Percentiles rank a stretch among this genome's conserved stretches.
These are phyloP conservation scores for Nothophytophthora sp. DNA, from an alignment of 352 stramenopile species.

Conservation along the genomic window DNA sequence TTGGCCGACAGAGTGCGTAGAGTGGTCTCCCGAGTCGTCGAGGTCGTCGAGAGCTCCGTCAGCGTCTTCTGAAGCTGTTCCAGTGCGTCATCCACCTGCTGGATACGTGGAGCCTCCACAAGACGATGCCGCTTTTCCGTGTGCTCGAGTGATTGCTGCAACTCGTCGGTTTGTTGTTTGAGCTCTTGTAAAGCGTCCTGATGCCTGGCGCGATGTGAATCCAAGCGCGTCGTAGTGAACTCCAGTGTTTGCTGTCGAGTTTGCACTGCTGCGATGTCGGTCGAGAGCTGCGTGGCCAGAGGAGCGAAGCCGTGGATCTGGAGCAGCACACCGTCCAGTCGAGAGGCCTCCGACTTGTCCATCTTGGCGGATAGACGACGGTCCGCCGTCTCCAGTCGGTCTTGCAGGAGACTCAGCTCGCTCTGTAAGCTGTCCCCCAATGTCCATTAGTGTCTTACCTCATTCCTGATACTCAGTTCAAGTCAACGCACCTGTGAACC, in stretches of 20 bases:
- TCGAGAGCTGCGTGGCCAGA: constrained; percentile 30
- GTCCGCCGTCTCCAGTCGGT: constrained; percentile 43
- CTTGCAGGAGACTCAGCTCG: constrained; percentile 47
- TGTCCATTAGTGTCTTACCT: too few species aligned
- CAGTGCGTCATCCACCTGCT: constrained; percentile 12
- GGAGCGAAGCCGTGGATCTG: constrained; percentile 63
- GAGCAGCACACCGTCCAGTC: constrained; percentile 48
- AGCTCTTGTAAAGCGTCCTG: constrained; percentile 11
- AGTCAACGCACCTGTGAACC: too few species aligned
- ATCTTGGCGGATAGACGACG: constrained; percentile 50
- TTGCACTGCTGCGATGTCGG: constrained; percentile 19
- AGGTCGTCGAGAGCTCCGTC: constrained; percentile 14
- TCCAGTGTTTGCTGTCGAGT: constrained; percentile 9
- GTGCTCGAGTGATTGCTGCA: constrained; percentile 15
- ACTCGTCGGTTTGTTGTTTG: constrained; percentile 10
- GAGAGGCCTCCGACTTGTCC: constrained; percentile 61
- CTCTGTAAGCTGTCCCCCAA: constrained; percentile 42
- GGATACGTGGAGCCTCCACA: constrained; percentile 10
- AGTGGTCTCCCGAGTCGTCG: constrained; percentile 19
- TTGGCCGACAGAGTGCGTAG: constrained; percentile 38
- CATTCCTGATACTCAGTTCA: too few species aligned
- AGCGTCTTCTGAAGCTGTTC: constrained; percentile 19
- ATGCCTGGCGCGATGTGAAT: constrained; percentile 3
- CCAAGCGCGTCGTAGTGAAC: constrained; percentile 4
- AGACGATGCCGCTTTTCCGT: constrained; percentile 14